Evolutionary conservation across 495 filamentous ascomycete species (phyloP), one percentile per base, ranked within the genome.

Genomic region (Clohesyomyces aquaticus): DNA sequence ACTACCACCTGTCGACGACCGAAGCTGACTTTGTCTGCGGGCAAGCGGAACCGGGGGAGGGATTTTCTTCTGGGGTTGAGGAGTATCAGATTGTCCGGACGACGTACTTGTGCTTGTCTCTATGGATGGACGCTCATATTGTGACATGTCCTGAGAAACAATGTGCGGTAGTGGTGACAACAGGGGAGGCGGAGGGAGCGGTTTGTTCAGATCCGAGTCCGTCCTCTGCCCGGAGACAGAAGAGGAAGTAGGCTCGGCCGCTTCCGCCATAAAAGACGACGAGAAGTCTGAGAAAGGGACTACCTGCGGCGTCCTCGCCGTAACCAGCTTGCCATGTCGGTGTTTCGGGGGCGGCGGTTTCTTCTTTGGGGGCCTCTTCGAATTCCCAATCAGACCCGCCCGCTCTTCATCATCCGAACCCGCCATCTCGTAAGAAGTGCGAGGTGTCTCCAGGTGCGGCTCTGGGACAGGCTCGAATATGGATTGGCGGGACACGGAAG

Each of bases 281-380:
- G 71, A 69, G 59, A 77, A 77, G 21, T 74, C 71, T 19, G 68
- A 57, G 57, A 77, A 77, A 2, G 72, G 72, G 2, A 77, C 75
- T 0, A 68, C 72, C 61, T 75, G 73, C 35, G 75, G 75, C 23
- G 61, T 68, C 51, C 63, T 61, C 11, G 35, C 21, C 0, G 55
- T 28, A 12, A 71, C 67, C 0, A 66, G 63, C 54, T 72, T 72
- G 26, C 72, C 74, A 58, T 73, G 72, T 19, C 59, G 66, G 22
- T 63, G 69, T 48, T 74, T 73, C 25, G 75, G 70, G 11, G 69
- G 67, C 6, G 74, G 74, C 3, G 72, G 70, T 18, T 64, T 67
- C 59, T 63, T 69, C 45, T 61, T 63, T 56, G 70, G 65, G 11
- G 60, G 26, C 46, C 65, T 65, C 42, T 27, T 55, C n/a, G 26